Evolutionary conservation across 2,329 filamentous ascomycete genomes (phyloP), one percentile per base, ranked within the genome.

Genomic region (Incumbomyces lentus): DNA sequence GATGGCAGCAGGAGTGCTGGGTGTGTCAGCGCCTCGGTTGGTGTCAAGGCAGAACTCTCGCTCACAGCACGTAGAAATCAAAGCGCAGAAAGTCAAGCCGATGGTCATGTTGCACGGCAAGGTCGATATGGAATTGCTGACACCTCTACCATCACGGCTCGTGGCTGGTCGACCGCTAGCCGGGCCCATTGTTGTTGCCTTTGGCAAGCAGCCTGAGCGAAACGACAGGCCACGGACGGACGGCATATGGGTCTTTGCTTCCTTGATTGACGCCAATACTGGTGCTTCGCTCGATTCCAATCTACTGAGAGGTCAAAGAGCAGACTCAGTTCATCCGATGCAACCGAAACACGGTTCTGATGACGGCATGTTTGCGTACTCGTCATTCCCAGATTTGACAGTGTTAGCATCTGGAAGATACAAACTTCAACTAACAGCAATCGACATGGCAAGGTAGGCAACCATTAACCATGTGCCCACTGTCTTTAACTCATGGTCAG

Each of bases 381-480:
- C 52, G 3, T 49, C 47, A 13, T 58, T 58, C 40, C 40, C 47
- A 43, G 52, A 49, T 11, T 38, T 58, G 5, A 19, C 44, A 18
- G 53, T 58, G 33, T 52, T 50, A 7, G 36, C 47, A 30, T 49
- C 52, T 14, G 56, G 55, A 4, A 46, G 35, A 31, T 58, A 58
- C 31, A 47, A 52, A 11, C 29, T 58, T 40, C 53, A 45, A 30
- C 41, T 57, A 30, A 53, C 40, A 44, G 42, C 56, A 16, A 50
- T 57, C 19, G 56, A 57, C 35, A 55, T 57, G 55, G 50, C 54
- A 40, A 45, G 44, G 55, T 55, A 50, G 46, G 43, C 10, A 26
- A 30, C 14, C 6, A 19, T 31, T 35, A n/a, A 10, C 11, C 6
- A n/a, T 16, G 13, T 11, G 6, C 22, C 35, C 14, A 31, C 34